A percentile compares a stretch with the other conserved stretches of the same genome.
phyloP scores from a whole-genome alignment of 768 basidiomycete species.

The Mycena galopus region DNA sequence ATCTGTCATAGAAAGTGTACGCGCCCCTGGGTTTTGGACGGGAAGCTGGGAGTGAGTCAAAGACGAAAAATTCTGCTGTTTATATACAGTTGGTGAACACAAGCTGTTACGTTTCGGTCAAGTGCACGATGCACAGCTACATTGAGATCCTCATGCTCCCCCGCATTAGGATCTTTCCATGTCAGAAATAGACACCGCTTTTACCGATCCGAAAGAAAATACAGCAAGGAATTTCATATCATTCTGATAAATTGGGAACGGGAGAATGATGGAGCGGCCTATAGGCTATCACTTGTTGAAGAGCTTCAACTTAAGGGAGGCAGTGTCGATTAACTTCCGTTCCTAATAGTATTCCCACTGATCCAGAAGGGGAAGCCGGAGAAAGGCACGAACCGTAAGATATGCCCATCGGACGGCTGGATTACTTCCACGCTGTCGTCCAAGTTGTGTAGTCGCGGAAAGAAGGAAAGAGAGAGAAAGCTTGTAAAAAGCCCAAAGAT shows the following conservation, averaged over 20 bases:
- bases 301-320: neutral
- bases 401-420: neutral
- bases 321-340: neutral
- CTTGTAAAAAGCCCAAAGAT: neutral
- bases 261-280: neutral
- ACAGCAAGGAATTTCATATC: neutral
- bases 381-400: neutral
- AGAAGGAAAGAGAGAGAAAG: too few species aligned
- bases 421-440: neutral
- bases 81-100: slow-evolving; percentile 2
- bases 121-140: slow-evolving; percentile 5
- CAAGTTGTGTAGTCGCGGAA: too few species aligned
- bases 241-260: slow-evolving; percentile 6
- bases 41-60: slow-evolving; percentile 1
- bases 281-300: too few species aligned
- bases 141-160: slow-evolving; percentile 20
- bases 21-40: neutral
- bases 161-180: slow-evolving; percentile 7
- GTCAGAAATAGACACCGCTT: slow-evolving; percentile 23
- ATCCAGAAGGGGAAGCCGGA: neutral
- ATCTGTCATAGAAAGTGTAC: neutral
- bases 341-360: neutral
- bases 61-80: neutral
- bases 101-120: neutral
- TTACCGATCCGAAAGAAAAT: slow-evolving; percentile 9